phyloP scores from a whole-genome alignment of 345 rosid genomes.

The Cardamine chenopodiifolia region DNA sequence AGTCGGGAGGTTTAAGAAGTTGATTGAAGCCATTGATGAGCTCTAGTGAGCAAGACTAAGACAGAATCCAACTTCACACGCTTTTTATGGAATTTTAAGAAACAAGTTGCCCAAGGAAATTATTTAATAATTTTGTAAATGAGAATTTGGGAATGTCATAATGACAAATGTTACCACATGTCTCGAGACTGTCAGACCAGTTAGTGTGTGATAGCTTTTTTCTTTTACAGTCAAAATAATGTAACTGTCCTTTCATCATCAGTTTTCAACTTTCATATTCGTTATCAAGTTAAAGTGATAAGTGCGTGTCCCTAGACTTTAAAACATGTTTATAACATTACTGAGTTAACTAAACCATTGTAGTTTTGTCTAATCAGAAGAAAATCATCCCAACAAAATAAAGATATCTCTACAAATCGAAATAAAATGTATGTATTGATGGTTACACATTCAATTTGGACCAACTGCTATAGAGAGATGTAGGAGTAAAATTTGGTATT shows the following conservation, averaged over 20 bases:
- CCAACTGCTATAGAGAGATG: background rate
- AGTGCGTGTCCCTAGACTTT: background rate
- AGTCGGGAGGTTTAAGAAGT: no score
- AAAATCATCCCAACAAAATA: background rate
- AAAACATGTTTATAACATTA: background rate
- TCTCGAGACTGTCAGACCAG: conserved; percentile 38
- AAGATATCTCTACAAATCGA: background rate
- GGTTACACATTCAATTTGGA: background rate
- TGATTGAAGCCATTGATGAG: conserved; percentile 36
- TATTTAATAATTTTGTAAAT: background rate
- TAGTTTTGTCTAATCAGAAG: background rate
- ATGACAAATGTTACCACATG: conserved; percentile 29
- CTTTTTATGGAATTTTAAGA: conserved; percentile 21
- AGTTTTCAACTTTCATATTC: conserved; percentile 12
- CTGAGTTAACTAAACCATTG: background rate
- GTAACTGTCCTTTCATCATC: conserved; percentile 29
- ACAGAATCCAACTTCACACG: conserved; percentile 4
- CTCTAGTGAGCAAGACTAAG: conserved; percentile 27
- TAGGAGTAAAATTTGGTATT: background rate
- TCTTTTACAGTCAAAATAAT: conserved; percentile 32
- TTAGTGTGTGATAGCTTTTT: conserved; percentile 38
- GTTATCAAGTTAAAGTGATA: background rate
- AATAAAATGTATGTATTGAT: background rate
- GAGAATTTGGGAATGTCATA: conserved; percentile 35
- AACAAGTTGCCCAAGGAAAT: background rate